Evolutionary conservation across 805 yeast species (phyloP).

Genomic region (Lipomyces sp.): DNA sequence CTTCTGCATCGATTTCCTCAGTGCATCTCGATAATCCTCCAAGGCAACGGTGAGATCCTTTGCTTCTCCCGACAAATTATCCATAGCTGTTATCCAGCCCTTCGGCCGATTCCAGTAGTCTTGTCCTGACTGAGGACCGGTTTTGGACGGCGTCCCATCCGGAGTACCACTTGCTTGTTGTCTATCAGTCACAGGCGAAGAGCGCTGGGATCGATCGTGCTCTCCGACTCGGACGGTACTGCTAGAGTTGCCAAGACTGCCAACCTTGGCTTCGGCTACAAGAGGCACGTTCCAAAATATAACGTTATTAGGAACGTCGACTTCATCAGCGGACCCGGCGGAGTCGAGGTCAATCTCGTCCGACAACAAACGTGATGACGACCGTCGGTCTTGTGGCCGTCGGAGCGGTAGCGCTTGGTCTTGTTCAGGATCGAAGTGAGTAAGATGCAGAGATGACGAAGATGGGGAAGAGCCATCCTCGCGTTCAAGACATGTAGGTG

Average conservation of each 20-base stretch:
- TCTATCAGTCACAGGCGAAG: background rate
- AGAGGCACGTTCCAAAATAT: conserved; percentile 69
- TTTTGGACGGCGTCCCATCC: background rate
- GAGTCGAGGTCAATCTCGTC: conserved; percentile 33
- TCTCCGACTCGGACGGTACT: background rate
- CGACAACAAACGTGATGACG: background rate
- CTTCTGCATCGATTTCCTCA: conserved; percentile 5
- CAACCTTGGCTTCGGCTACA: conserved; percentile 49
- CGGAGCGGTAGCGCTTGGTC: conserved; percentile 18
- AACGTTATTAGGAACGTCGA: conserved; percentile 58
- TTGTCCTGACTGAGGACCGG: background rate
- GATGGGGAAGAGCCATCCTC: background rate
- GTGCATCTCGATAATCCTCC: conserved; percentile 33
- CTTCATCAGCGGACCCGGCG: conserved; percentile 55
- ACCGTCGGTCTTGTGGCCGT: conserved; percentile 8
- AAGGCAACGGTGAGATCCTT: conserved; percentile 45
- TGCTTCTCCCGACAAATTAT: conserved; percentile 46
- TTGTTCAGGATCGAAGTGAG: conserved; percentile 2
- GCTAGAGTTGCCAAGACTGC: background rate
- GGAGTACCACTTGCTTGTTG: background rate
- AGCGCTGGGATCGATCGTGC: conserved; percentile 5
- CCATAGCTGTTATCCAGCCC: conserved; percentile 41
- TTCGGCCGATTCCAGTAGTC: background rate
- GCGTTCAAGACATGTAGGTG: background rate
- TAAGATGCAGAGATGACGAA: background rate